phyloP scores from a whole-genome alignment of 2,329 filamentous ascomycete species.

The Arthrobotrys iridis region DNA sequence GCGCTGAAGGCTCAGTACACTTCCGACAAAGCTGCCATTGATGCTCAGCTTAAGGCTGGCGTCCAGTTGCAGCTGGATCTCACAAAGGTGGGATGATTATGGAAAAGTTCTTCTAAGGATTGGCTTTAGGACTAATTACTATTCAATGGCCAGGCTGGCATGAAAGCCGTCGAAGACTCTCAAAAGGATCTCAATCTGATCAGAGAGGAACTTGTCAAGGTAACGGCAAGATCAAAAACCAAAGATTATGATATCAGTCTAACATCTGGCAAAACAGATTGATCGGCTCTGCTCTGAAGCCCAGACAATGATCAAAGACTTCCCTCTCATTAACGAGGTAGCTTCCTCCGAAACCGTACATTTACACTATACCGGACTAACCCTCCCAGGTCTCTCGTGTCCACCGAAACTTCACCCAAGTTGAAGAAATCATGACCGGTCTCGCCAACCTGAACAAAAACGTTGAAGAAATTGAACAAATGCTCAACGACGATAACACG shows the following conservation, averaged over 20 bases:
- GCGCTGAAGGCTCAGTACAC: slow-evolving; percentile 90
- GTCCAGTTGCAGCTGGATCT: slow-evolving; percentile 92
- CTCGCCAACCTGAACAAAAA: slow-evolving; percentile 86
- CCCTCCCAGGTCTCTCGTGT: slow-evolving; percentile 75
- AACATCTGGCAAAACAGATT: slow-evolving; percentile 65
- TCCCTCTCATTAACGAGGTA: slow-evolving; percentile 85
- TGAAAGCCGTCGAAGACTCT: slow-evolving; percentile 86
- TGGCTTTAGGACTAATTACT: slow-evolving; percentile 33
- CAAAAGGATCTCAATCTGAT: slow-evolving; percentile 91
- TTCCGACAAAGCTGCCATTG: slow-evolving; percentile 91
- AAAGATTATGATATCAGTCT: slow-evolving; percentile 8
- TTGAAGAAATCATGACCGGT: slow-evolving; percentile 90
- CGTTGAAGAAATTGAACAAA: slow-evolving; percentile 76
- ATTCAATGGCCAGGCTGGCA: slow-evolving; percentile 73
- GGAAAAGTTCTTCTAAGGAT: neutral
- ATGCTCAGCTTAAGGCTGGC: slow-evolving; percentile 86
- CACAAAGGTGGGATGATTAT: slow-evolving; percentile 66
- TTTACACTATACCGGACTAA: slow-evolving; percentile 17
- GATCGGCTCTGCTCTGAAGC: slow-evolving; percentile 97
- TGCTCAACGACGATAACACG: slow-evolving; percentile 81
- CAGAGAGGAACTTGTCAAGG: slow-evolving; percentile 96
- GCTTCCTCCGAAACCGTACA: neutral
- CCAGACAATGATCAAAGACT: slow-evolving; percentile 96
- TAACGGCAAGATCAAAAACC: slow-evolving; percentile 8
- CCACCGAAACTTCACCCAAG: slow-evolving; percentile 93